Percentiles rank a stretch among this genome's conserved stretches.
phyloP scores from a whole-genome alignment of 176 grass and related monocot genomes.

The Musa beccarii region DNA sequence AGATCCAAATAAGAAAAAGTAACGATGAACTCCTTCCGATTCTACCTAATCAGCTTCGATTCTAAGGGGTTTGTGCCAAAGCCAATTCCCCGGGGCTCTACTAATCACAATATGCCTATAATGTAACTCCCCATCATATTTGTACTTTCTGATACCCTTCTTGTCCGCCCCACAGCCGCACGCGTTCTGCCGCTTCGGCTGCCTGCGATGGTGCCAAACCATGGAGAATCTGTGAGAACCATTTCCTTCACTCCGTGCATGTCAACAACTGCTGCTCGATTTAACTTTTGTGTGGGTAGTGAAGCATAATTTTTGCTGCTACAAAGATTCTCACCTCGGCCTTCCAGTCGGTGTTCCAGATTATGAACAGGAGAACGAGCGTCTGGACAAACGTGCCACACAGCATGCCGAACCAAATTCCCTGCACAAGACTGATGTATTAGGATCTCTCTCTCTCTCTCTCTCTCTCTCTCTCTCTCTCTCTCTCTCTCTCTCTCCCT shows the following conservation, averaged over 20 bases:
- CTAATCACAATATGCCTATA: no score
- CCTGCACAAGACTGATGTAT: slow-evolving; percentile 19
- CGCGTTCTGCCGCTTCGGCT: slow-evolving; percentile 39
- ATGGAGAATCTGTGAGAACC: not conserved
- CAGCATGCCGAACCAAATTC: slow-evolving; percentile 74
- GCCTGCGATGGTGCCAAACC: slow-evolving; percentile 30
- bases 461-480: no score
- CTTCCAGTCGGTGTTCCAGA: slow-evolving; percentile 65
- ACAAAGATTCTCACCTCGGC: slow-evolving; percentile 29
- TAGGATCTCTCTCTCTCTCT: not conserved
- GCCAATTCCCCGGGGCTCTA: no score
- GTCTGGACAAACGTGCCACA: slow-evolving; percentile 65
- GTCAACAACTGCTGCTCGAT: no score
- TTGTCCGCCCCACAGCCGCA: slow-evolving; percentile 64
- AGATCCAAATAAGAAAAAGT: no score
- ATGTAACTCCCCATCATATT: no score
- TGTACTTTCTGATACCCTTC: not conserved
- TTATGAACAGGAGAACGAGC: slow-evolving; percentile 39
- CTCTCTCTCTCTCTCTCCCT: not conserved
- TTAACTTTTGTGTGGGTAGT: no score
- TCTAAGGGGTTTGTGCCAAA: no score
- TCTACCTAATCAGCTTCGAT: no score
- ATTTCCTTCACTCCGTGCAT: no score
- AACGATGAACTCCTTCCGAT: no score
- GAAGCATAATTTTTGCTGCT: no score